phyloP scores from a whole-genome alignment of 768 basidiomycete species.

The Russula dissimulans region DNA sequence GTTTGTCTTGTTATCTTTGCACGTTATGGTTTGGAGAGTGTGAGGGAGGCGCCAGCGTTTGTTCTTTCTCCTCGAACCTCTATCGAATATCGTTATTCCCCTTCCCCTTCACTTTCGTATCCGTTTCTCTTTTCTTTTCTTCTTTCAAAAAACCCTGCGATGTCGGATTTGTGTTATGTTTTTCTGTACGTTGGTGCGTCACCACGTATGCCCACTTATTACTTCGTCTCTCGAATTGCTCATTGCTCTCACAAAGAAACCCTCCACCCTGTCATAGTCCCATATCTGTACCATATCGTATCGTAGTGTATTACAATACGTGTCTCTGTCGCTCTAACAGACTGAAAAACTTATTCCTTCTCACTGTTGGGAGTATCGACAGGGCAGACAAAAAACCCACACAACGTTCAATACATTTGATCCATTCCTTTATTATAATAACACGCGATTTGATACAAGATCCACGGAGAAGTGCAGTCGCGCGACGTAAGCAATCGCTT shows the following conservation, averaged over 20 bases:
- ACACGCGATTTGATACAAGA: too few species aligned
- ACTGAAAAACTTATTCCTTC: too few species aligned
- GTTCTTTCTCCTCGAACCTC: constrained; percentile 11
- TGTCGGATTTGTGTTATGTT: neutral
- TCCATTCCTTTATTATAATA: too few species aligned
- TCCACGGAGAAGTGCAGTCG: too few species aligned
- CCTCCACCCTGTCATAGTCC: neutral
- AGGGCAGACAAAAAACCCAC: too few species aligned
- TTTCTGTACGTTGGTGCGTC: constrained; percentile 1
- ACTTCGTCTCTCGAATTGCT: neutral
- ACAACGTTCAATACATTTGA: too few species aligned
- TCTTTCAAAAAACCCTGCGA: neutral
- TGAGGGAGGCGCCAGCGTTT: constrained; percentile 5
- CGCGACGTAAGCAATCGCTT: too few species aligned
- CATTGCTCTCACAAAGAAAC: constrained; percentile 10
- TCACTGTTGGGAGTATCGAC: too few species aligned
- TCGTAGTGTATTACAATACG: constrained; percentile 2
- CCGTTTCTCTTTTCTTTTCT: too few species aligned
- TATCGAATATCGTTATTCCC: constrained; percentile 19
- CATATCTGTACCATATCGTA: constrained; percentile 8
- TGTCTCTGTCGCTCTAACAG: too few species aligned
- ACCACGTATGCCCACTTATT: neutral
- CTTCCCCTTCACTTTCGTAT: constrained; percentile 5
- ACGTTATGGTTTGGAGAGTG: neutral
- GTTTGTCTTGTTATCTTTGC: neutral